phyloP scores from a whole-genome alignment of 805 yeast genomes.

The Debaryomyces castellii region DNA sequence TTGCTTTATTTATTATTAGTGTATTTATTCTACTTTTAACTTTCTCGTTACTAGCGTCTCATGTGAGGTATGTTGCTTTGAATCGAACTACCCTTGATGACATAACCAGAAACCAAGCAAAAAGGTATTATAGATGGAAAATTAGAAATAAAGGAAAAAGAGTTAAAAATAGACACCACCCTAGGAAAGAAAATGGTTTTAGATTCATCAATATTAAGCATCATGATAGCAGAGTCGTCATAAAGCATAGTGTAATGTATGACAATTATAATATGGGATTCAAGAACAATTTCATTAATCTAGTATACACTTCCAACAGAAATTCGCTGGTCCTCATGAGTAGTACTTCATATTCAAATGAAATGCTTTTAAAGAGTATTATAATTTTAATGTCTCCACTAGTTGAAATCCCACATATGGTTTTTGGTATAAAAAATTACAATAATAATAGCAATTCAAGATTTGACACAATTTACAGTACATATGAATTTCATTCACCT shows the following conservation, averaged over 20 bases:
- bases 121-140: conserved; percentile 28
- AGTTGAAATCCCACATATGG: conserved; percentile 14
- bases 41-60: conserved; percentile 40
- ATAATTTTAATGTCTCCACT: conserved; percentile 19
- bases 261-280: conserved; percentile 39
- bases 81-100: conserved; percentile 66
- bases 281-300: conserved; percentile 33
- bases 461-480: background rate
- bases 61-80: conserved; percentile 41
- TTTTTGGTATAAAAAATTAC: background rate
- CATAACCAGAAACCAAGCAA: conserved; percentile 32
- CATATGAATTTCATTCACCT: conserved; percentile 8
- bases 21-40: conserved; percentile 49
- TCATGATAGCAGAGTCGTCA: conserved; percentile 34
- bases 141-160: conserved; percentile 8
- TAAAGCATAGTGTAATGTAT: conserved; percentile 29
- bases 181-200: conserved; percentile 25
- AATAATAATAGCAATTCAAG: background rate
- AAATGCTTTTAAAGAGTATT: conserved; percentile 13
- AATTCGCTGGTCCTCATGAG: conserved; percentile 14
- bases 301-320: conserved; percentile 24
- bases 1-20: conserved; percentile 45
- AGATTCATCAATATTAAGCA: conserved; percentile 45
- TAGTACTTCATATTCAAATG: conserved; percentile 6
- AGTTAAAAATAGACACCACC: conserved; percentile 5